Evolutionary conservation across 352 stramenopile genomes (phyloP).

Genomic region (Phytophthora nicotianae): DNA sequence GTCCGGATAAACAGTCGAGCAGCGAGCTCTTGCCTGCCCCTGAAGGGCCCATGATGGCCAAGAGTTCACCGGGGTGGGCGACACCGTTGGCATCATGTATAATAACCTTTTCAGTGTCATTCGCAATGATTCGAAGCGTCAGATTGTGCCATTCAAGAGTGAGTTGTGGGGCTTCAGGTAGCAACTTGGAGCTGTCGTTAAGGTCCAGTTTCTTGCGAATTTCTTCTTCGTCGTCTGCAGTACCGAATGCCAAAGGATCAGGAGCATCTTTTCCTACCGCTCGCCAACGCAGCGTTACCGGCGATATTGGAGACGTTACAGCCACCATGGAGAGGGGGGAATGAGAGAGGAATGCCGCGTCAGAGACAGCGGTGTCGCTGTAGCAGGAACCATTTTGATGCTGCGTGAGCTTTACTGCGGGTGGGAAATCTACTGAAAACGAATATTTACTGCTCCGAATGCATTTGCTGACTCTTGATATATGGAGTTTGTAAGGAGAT

Average conservation of each 20-base stretch:
- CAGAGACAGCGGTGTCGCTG: neutral
- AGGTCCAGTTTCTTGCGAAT: slow-evolving; percentile 7
- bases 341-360: neutral
- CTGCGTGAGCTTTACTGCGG: slow-evolving; percentile 12
- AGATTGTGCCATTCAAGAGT: slow-evolving; percentile 3
- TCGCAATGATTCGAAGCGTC: slow-evolving; percentile 3
- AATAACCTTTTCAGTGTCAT: slow-evolving; percentile 41
- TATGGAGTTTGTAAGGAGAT: neutral
- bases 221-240: slow-evolving; percentile 11
- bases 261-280: slow-evolving; percentile 4
- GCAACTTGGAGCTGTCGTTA: neutral
- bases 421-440: neutral
- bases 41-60: slow-evolving; percentile 66
- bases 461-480: neutral
- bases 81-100: slow-evolving; percentile 50
- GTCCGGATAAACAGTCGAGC: slow-evolving; percentile 88
- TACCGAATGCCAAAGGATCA: slow-evolving; percentile 1
- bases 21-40: slow-evolving; percentile 91
- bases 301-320: neutral
- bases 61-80: slow-evolving; percentile 48
- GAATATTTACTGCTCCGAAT: neutral
- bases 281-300: slow-evolving; percentile 9
- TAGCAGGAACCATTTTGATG: neutral
- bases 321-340: neutral
- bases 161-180: slow-evolving; percentile 5